A percentile compares a stretch with the other conserved stretches of the same genome.
Conservation (phyloP, 768 basidiomycete species). For the Pleurotus salmoneostramineus region DNA sequence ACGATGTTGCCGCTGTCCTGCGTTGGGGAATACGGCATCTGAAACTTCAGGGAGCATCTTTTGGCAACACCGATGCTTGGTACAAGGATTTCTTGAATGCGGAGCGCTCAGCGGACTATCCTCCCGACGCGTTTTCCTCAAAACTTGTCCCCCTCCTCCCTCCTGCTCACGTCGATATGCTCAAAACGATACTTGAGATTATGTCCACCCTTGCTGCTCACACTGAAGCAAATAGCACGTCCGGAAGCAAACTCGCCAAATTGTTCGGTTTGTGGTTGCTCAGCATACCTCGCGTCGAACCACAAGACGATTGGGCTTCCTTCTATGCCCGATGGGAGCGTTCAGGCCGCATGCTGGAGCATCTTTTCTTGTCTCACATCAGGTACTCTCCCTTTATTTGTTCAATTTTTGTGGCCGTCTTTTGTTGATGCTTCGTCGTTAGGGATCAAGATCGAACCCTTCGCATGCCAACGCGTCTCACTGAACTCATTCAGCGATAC, state of each 20-base stretch:
- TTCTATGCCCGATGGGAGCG: constrained; percentile 78
- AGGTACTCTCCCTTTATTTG: constrained; percentile 38
- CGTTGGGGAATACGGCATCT: constrained; percentile 81
- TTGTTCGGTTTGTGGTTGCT: constrained; percentile 74
- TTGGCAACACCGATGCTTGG: constrained; percentile 66
- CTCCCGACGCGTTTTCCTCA: constrained; percentile 58
- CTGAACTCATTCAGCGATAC: constrained; percentile 67
- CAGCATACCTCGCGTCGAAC: constrained; percentile 38
- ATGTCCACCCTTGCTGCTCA: constrained; percentile 71
- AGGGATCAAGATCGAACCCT: constrained; percentile 57
- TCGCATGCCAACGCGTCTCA: constrained; percentile 64
- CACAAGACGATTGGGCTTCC: constrained; percentile 52
- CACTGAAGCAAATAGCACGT: constrained; percentile 67
- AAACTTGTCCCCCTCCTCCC: constrained; percentile 60
- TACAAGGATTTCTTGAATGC: constrained; percentile 59
- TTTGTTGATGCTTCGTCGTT: constrained; percentile 5
- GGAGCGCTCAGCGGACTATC: constrained; percentile 59
- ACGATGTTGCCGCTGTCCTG: constrained; percentile 77
- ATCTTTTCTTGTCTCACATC: constrained; percentile 69
- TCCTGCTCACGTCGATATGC: constrained; percentile 50
- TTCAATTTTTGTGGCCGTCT: not conserved
- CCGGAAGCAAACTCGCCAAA: constrained; percentile 75
- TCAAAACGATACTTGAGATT: constrained; percentile 54
- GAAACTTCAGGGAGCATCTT: constrained; percentile 51
- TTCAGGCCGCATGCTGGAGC: constrained; percentile 69